phyloP scores from a whole-genome alignment of 257 asterid species.

The Thymus mandschuricus region DNA sequence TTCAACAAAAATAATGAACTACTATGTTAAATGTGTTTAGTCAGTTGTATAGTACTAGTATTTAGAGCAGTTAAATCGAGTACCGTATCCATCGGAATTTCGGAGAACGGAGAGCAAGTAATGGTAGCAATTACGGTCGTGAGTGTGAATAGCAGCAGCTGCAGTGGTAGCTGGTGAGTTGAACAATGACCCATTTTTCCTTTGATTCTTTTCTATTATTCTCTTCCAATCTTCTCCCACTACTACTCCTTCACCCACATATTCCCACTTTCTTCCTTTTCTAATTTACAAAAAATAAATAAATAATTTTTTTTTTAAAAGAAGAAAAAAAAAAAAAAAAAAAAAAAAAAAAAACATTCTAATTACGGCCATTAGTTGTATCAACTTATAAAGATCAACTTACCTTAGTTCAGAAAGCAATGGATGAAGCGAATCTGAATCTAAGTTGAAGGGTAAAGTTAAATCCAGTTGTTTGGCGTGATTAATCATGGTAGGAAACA shows the following conservation, averaged over 20 bases:
- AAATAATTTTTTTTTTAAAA: too few species aligned
- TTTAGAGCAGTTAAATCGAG: too few species aligned
- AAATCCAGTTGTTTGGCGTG: conserved; percentile 34
- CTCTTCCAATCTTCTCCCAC: conserved; percentile 21
- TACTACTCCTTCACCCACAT: conserved; percentile 38
- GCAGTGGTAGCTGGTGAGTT: conserved; percentile 59
- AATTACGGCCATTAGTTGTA: too few species aligned
- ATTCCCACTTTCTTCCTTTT: conserved; percentile 26
- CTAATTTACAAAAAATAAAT: not conserved
- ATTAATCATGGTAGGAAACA: conserved; percentile 37
- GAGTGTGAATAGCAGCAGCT: conserved; percentile 44
- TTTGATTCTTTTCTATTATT: conserved; percentile 17
- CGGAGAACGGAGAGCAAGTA: conserved; percentile 31
- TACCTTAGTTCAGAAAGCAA: conserved; percentile 30
- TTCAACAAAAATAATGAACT: not conserved
- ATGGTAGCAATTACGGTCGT: conserved; percentile 32
- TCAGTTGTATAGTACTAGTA: too few species aligned
- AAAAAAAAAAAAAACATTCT: too few species aligned
- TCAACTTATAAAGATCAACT: too few species aligned
- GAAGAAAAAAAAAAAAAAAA: too few species aligned
- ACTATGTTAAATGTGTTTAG: not conserved
- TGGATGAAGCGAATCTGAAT: not conserved
- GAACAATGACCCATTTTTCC: conserved; percentile 43
- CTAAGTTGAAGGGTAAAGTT: conserved; percentile 27
- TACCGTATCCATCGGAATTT: conserved; percentile 29